Evolutionary conservation across 2,329 filamentous ascomycete species (phyloP).

Genomic region (Hypocrella siamensis): DNA sequence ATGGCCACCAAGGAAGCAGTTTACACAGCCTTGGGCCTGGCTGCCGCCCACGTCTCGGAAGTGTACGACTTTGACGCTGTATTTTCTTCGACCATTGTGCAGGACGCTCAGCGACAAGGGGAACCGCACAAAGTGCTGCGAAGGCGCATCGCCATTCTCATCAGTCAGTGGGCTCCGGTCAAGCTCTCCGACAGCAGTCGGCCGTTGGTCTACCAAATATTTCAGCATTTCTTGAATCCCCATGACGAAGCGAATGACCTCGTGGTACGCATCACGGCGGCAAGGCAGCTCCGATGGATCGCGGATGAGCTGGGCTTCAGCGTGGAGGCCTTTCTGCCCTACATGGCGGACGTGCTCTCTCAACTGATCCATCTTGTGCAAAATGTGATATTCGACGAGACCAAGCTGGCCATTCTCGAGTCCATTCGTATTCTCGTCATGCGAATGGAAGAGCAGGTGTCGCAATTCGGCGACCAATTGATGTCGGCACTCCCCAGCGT

Average conservation of each 20-base stretch:
- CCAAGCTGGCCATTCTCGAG: constrained; percentile 77
- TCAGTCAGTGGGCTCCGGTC: constrained; percentile 80
- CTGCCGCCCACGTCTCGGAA: constrained; percentile 58
- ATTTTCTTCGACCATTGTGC: constrained; percentile 56
- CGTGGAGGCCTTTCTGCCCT: constrained; percentile 58
- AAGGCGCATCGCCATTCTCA: constrained; percentile 72
- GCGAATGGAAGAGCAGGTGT: constrained; percentile 60
- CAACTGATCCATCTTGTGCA: constrained; percentile 64
- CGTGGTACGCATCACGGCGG: constrained; percentile 83
- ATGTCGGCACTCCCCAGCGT: constrained; percentile 65
- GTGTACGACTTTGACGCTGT: constrained; percentile 74
- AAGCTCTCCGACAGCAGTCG: constrained; percentile 54
- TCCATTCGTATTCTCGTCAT: constrained; percentile 71
- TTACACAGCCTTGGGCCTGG: constrained; percentile 81
- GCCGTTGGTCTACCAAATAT: constrained; percentile 72
- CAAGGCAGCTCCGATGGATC: constrained; percentile 64
- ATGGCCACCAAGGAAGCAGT: constrained; percentile 84
- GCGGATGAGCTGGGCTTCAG: constrained; percentile 76
- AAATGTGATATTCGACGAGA: constrained; percentile 69
- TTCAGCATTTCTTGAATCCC: constrained; percentile 67
- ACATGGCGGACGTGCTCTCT: constrained; percentile 55
- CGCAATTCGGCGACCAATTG: constrained; percentile 60
- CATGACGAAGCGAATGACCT: constrained; percentile 71
- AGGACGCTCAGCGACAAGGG: constrained; percentile 54
- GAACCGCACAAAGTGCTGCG: constrained; percentile 65